Evolutionary conservation across 2,329 filamentous ascomycete species (phyloP).

Genomic region (Westerdykella ornata): DNA sequence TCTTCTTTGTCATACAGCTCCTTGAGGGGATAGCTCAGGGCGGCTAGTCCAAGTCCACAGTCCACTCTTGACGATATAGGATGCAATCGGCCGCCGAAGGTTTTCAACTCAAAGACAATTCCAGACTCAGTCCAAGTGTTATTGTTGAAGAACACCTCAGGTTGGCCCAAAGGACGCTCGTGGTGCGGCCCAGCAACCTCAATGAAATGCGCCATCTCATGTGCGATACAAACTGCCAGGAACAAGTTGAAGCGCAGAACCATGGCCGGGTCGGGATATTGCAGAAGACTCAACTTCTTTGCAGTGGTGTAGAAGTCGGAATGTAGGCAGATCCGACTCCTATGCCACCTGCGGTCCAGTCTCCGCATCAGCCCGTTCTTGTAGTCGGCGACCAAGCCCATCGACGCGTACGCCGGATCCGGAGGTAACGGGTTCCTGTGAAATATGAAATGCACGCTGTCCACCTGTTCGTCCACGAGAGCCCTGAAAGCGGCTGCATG

Average conservation of each 20-base stretch:
- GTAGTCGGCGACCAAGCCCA: slow-evolving; percentile 35
- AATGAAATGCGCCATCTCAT: slow-evolving; percentile 39
- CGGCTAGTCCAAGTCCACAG: slow-evolving; percentile 35
- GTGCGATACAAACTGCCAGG: slow-evolving; percentile 33
- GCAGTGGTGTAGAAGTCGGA: slow-evolving; percentile 39
- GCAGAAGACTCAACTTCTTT: slow-evolving; percentile 33
- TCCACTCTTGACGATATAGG: slow-evolving; percentile 36
- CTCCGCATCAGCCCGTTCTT: slow-evolving; percentile 33
- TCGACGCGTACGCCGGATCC: slow-evolving; percentile 34
- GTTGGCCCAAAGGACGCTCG: slow-evolving; percentile 29
- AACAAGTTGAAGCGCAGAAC: slow-evolving; percentile 39
- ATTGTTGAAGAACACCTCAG: slow-evolving; percentile 36
- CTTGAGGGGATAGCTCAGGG: slow-evolving; percentile 32
- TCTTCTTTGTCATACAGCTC: slow-evolving; percentile 35
- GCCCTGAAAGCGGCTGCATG: slow-evolving; percentile 23
- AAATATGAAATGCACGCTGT: slow-evolving; percentile 37
- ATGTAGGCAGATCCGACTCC: slow-evolving; percentile 35
- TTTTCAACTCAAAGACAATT: slow-evolving; percentile 35
- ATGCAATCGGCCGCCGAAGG: slow-evolving; percentile 36
- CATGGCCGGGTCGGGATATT: slow-evolving; percentile 36
- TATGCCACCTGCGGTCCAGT: slow-evolving; percentile 32
- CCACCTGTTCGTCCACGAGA: slow-evolving; percentile 28
- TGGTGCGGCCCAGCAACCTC: slow-evolving; percentile 36
- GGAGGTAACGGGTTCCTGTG: slow-evolving; percentile 32
- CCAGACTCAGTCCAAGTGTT: slow-evolving; percentile 38